A percentile compares a stretch with the other conserved stretches of the same genome.
Conservation (phyloP, 78 protist genomes). For the Planoprotostelium fungivorum region DNA sequence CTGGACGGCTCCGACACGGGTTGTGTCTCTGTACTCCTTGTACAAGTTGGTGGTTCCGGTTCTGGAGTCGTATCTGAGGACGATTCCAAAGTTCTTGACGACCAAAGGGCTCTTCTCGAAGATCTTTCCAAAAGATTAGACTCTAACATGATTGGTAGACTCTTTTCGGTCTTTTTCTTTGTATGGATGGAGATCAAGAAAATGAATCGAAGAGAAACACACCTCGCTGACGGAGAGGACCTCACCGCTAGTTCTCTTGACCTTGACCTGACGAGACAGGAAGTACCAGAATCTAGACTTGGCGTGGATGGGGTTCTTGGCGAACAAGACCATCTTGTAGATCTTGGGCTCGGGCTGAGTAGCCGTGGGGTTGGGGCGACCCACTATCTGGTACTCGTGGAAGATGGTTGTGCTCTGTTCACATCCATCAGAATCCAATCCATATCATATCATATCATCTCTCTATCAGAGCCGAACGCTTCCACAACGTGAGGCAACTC, state of each 20-base stretch:
- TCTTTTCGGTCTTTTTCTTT: background rate
- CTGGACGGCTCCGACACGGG: conserved; percentile 82
- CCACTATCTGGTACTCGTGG: conserved; percentile 84
- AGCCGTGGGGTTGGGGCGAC: conserved; percentile 79
- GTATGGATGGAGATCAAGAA: background rate
- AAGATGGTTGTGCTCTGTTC: background rate
- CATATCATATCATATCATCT: too few species aligned
- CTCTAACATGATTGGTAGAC: background rate
- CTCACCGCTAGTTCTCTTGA: conserved; percentile 95
- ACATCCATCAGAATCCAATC: background rate
- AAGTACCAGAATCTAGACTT: conserved; percentile 97
- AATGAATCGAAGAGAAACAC: background rate
- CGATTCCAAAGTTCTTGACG: conserved; percentile 95
- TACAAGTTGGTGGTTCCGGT: conserved; percentile 96
- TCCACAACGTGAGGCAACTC: background rate
- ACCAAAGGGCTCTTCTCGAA: conserved; percentile 72
- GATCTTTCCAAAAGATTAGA: conserved; percentile 36
- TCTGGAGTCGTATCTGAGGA: conserved; percentile 94
- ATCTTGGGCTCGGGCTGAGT: conserved; percentile 78
- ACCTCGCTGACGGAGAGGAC: conserved; percentile 85
- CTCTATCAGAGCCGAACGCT: background rate
- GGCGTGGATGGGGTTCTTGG: conserved; percentile 94
- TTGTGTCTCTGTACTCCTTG: conserved; percentile 93
- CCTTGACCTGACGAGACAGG: conserved; percentile 79
- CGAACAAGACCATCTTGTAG: conserved; percentile 97